Conservation (phyloP, 2,329 filamentous ascomycete species). For the Daldinia sp. region DNA sequence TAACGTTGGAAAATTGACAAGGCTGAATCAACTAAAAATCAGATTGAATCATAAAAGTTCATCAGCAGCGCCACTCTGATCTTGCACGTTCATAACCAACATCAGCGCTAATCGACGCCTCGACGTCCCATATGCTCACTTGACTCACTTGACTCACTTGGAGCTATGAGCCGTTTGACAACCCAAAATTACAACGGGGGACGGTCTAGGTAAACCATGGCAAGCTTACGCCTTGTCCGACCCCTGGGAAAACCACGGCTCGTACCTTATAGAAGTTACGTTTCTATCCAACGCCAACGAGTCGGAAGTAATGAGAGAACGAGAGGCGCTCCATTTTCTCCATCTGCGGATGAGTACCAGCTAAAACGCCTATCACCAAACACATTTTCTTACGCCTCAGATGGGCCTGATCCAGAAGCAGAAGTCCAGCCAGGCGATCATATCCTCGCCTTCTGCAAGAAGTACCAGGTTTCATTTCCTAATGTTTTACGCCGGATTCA, state of each 20-base stretch:
- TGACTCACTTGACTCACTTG: background rate
- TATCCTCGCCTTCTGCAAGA: conserved; percentile 45
- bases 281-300: conserved; percentile 12
- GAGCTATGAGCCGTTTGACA: conserved; percentile 26
- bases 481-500: conserved; percentile 8
- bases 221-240: conserved; percentile 29
- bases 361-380: background rate
- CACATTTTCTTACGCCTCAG: background rate
- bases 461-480: conserved; percentile 53
- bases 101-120: background rate
- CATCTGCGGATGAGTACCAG: background rate
- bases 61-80: background rate
- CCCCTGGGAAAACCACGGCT: conserved; percentile 13
- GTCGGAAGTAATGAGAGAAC: background rate
- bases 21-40: background rate
- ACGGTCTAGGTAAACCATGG: conserved; percentile 37
- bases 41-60: background rate
- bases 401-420: background rate
- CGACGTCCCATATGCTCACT: background rate
- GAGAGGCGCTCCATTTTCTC: no score
- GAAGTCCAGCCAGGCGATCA: conserved; percentile 30
- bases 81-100: background rate
- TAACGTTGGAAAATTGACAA: background rate
- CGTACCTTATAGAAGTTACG: background rate
- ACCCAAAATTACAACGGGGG: conserved; percentile 15